Evolutionary conservation across 108 stramenopile species (phyloP), one percentile per base, ranked within the genome.

Genomic region (Cylindrotheca closterium): DNA sequence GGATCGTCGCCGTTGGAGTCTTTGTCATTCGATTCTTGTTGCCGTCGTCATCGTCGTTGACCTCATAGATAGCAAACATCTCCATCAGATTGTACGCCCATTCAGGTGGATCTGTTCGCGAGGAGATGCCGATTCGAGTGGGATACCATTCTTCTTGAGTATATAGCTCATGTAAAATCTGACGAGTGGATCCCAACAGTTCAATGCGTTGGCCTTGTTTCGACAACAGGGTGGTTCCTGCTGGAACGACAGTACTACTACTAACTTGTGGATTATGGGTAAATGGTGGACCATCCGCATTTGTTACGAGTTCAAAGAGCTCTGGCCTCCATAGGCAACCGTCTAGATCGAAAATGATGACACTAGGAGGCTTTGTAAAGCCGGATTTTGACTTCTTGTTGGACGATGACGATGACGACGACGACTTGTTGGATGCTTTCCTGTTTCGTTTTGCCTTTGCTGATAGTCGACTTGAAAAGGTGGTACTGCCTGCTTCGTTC

Each of bases 321-420:
- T 91, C 87, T 28, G 90, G 90, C 47, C 63, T 64, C 86, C 86
- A 88, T 10, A 91, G 57, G 55, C 84, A 86, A 30, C 82, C 79
- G 57, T 91, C 90, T 17, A 91, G 67, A 58, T 91, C 90, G 51
- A 91, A 88, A 10, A 88, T 79, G 26, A 91, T 84, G 24, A 86
- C 57, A 25, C 53, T 67, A 23, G 89, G 88, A 7, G 15, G 15
- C 7, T 15, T 10, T 10, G 37, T 42, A 7, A 15, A 10, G 10
- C 37, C 37, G 10, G 37, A 42, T 10, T 15, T 7, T 10, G 7
- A 10, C 37, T 15, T 42, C 37, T 42, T 42, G 7, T 42, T 42
- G 7, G 10, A 10, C 15, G 37, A 10, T 42, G 10, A 7, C 37
- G 7, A 7, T 10, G 7, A 10, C 37, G 37, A 15, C 15, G 37